phyloP scores from a whole-genome alignment of 2,329 filamentous ascomycete genomes.

The Alternaria panax region DNA sequence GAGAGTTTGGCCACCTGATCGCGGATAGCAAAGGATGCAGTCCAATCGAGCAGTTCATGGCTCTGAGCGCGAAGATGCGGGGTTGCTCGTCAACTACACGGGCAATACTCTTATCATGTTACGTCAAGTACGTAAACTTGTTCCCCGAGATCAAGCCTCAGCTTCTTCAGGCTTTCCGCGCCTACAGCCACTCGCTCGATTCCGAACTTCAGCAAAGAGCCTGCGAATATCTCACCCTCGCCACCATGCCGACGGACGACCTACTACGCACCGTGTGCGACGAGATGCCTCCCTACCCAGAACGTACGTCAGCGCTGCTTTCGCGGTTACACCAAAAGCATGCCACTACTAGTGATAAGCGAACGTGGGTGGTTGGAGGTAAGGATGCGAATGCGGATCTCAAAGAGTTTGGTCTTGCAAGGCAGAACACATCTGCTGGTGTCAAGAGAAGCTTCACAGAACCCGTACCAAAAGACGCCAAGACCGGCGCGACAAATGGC shows the following conservation, averaged over 20 bases:
- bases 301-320: slow-evolving; percentile 88
- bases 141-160: slow-evolving; percentile 99
- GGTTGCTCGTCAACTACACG: slow-evolving; percentile 88
- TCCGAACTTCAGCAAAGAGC: slow-evolving; percentile 95
- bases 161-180: slow-evolving; percentile 84
- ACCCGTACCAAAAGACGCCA: slow-evolving; percentile 44
- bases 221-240: slow-evolving; percentile 90
- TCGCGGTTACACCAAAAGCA: slow-evolving; percentile 95
- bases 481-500: slow-evolving; percentile 42
- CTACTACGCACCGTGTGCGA: slow-evolving; percentile 92
- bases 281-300: slow-evolving; percentile 98
- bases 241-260: slow-evolving; percentile 86
- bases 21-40: slow-evolving; percentile 91
- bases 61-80: slow-evolving; percentile 87
- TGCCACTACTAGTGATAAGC: slow-evolving; percentile 88
- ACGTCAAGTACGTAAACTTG: slow-evolving; percentile 96
- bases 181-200: slow-evolving; percentile 94
- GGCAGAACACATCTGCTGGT: slow-evolving; percentile 70
- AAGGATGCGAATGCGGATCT: slow-evolving; percentile 90
- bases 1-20: slow-evolving; percentile 96
- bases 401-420: slow-evolving; percentile 77
- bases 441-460: slow-evolving; percentile 85
- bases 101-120: slow-evolving; percentile 93
- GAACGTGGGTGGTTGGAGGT: slow-evolving; percentile 97
- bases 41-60: slow-evolving; percentile 96